A percentile compares a stretch with the other conserved stretches of the same genome.
Evolutionary conservation across 2,329 filamentous ascomycete genomes (phyloP).

Genomic region (Aspergillus neotritici): DNA sequence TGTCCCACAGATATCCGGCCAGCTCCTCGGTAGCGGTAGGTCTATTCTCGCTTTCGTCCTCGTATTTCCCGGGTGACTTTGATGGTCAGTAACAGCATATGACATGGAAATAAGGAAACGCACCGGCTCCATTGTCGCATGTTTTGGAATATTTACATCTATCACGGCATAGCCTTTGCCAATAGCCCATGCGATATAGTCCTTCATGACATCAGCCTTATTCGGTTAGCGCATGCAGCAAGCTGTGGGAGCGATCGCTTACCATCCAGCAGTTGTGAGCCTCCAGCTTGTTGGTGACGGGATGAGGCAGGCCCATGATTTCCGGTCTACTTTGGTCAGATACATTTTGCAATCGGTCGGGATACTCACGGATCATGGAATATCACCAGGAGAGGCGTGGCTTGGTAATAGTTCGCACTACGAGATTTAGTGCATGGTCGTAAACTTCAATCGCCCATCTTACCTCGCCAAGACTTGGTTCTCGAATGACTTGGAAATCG

Average conservation of each 20-base stretch:
- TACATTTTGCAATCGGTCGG: not conserved
- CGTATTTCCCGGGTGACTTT: constrained; percentile 30
- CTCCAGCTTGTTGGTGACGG: constrained; percentile 66
- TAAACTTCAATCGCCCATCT: constrained; percentile 14
- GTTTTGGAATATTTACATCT: constrained; percentile 83
- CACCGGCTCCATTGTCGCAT: constrained; percentile 62
- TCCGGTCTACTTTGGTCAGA: constrained; percentile 54
- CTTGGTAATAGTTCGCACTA: constrained; percentile 59
- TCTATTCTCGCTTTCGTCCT: constrained; percentile 47
- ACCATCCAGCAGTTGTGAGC: constrained; percentile 86
- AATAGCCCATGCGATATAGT: constrained; percentile 79
- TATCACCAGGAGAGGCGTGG: constrained; percentile 69
- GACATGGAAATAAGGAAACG: constrained; percentile 11
- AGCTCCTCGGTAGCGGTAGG: constrained; percentile 61
- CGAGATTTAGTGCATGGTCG: not conserved
- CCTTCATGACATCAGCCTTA: constrained; percentile 73
- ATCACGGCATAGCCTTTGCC: constrained; percentile 75
- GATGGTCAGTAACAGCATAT: constrained; percentile 22
- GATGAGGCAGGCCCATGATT: constrained; percentile 61
- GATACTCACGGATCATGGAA: constrained; percentile 78
- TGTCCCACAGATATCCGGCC: constrained; percentile 89
- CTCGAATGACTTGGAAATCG: constrained; percentile 70
- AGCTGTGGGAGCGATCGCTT: constrained; percentile 37
- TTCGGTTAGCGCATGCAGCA: constrained; percentile 20
- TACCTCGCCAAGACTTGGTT: constrained; percentile 79